These are phyloP conservation scores for Fusarium buxicola DNA, from an alignment of 2,329 filamentous ascomycete genomes.

Conservation along the genomic window DNA sequence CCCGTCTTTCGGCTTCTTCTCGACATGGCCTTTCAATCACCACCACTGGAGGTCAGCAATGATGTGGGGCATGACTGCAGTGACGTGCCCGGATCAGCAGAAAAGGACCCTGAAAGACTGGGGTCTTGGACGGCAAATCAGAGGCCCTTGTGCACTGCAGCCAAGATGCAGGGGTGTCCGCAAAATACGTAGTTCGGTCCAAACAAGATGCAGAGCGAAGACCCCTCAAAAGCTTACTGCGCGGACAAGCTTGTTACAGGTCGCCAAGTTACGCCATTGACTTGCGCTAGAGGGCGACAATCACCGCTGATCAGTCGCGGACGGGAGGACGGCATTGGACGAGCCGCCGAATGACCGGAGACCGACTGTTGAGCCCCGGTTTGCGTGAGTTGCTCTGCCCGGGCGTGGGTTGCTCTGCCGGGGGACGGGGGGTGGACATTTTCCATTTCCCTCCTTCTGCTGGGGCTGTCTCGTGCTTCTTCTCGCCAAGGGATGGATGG, in stretches of 20 bases:
- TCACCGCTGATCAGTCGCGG: slow-evolving; percentile 40
- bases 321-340: slow-evolving; percentile 35
- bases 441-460: slow-evolving; percentile 4
- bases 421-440: too few relatives aligned
- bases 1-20: slow-evolving; percentile 29
- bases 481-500: neutral
- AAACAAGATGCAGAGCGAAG: slow-evolving; percentile 13
- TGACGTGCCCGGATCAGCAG: slow-evolving; percentile 42
- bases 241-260: slow-evolving; percentile 9
- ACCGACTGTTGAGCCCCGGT: slow-evolving; percentile 26
- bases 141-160: slow-evolving; percentile 8
- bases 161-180: slow-evolving; percentile 18
- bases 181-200: neutral
- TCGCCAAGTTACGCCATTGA: slow-evolving; percentile 42
- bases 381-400: slow-evolving; percentile 15
- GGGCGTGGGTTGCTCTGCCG: neutral
- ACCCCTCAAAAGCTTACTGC: slow-evolving; percentile 36
- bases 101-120: slow-evolving; percentile 42
- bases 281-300: slow-evolving; percentile 42
- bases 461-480: slow-evolving; percentile 22
- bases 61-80: slow-evolving; percentile 39
- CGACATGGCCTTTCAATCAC: slow-evolving; percentile 19
- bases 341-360: slow-evolving; percentile 6
- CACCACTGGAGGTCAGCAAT: slow-evolving; percentile 13
- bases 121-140: slow-evolving; percentile 24